Percentiles rank a stretch among this genome's conserved stretches.
phyloP scores from a whole-genome alignment of 805 yeast genomes.

The Starmerella vaccinii region DNA sequence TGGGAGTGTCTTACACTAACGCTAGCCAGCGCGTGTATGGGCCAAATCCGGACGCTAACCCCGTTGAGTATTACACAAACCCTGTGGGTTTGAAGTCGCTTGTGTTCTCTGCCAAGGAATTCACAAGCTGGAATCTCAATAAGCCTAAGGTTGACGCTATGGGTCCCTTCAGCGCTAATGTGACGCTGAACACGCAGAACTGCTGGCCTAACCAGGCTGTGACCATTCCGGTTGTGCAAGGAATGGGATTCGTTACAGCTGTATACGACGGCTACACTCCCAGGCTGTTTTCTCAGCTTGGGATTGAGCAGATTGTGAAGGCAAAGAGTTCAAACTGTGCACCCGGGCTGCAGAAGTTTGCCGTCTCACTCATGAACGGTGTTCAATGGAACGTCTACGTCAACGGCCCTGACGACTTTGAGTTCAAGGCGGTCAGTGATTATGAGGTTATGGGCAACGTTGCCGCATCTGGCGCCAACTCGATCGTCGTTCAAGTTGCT shows the following conservation, averaged over 20 bases:
- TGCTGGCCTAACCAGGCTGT: constrained; percentile 14
- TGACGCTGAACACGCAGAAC: constrained; percentile 31
- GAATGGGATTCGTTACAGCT: constrained; percentile 72
- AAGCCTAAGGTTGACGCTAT: constrained; percentile 34
- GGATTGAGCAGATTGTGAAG: constrained; percentile 34
- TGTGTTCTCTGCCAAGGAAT: constrained; percentile 44
- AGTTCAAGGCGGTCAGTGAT: constrained; percentile 31
- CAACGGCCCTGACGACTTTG: constrained; percentile 33
- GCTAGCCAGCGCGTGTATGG: constrained; percentile 39
- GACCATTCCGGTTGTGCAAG: constrained; percentile 59
- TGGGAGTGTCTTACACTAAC: constrained; percentile 52
- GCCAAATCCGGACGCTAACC: constrained; percentile 36
- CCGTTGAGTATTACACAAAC: constrained; percentile 42
- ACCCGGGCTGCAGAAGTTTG: constrained; percentile 33
- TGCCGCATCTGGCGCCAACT: constrained; percentile 27
- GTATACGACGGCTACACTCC: constrained; percentile 40
- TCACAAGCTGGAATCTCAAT: constrained; percentile 31
- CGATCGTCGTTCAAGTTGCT: constrained; percentile 42
- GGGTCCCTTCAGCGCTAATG: constrained; percentile 44
- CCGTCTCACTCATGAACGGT: constrained; percentile 34
- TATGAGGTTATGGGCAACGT: constrained; percentile 33
- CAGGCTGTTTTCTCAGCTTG: constrained; percentile 38
- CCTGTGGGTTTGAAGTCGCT: constrained; percentile 49
- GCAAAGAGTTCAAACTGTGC: constrained; percentile 25
- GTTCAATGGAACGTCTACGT: constrained; percentile 46